Evolutionary conservation across 2,329 filamentous ascomycete genomes (phyloP), one percentile per base, ranked within the genome.

Genomic region (Aspergillus tubingensis): DNA sequence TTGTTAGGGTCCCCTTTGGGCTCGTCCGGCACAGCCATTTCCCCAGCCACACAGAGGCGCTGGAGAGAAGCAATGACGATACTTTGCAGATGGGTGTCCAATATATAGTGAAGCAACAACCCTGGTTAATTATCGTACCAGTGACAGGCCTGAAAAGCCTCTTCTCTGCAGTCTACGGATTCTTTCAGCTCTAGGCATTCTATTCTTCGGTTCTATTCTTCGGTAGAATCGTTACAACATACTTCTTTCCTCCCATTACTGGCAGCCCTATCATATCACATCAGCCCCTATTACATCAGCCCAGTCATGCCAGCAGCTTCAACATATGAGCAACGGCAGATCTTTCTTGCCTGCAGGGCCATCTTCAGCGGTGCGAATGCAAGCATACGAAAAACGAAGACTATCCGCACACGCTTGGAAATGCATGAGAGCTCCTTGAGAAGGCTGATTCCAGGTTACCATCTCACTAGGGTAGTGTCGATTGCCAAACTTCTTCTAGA

Each of bases 321-420:
- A 1, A 23, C 0, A 0, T 15, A 8, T 1, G 47, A 60, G 19
- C 2, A 19, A 23, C 53, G 49, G 1, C 48, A 48, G 6, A 25
- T 60, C 13, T 60, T 57, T 21, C 47, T 60, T 3, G 58, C 53
- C 1, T 60, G 58, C 4, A 44, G 30, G 4, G 47, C 53, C 0
- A 60, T 60, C 7, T 60, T 60, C 48, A 47, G 39, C 5, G 58
- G 53, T 5, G 3, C 1, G 2, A 1, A 60, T 0, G 47, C 58
- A 17, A 1, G n/a, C 1, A 3, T 53, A 10, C 58, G 58, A 2
- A 60, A 48, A 5, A 1, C 7, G 3, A 48, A 49, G 19, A 0
- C 36, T 3, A 53, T 60, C 38, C 19, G 17, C 2, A 36, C 30
- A n/a, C 53, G 7, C 2, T 1, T 60, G 2, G 2, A 11, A 2